A percentile compares a stretch with the other conserved stretches of the same genome.
Conservation (phyloP, 129 eudicot species). For the Artemisia annua region DNA sequence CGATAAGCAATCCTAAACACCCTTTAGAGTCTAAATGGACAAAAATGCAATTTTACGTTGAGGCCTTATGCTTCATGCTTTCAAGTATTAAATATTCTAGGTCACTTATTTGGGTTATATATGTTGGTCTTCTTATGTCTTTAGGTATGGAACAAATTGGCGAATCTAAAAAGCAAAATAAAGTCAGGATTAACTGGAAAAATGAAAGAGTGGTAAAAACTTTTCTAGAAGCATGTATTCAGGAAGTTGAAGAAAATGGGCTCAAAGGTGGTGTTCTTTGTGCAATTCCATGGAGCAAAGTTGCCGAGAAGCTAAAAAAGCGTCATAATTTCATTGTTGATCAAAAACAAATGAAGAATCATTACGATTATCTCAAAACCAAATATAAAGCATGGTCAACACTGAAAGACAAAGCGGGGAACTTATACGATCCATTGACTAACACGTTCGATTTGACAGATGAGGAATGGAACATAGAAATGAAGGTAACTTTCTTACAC, state of each 20-base stretch:
- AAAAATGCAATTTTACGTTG: no score
- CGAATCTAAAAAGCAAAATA: conserved; percentile 16
- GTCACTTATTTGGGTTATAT: neutral
- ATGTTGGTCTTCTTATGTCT: neutral
- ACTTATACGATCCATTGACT: conserved; percentile 27
- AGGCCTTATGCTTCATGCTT: no score
- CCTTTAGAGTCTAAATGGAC: no score
- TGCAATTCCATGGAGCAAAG: conserved; percentile 16
- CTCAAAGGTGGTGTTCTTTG: conserved; percentile 9
- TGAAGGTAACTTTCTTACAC: conserved; percentile 20
- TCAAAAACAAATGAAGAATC: conserved; percentile 32
- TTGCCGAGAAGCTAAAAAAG: conserved; percentile 24
- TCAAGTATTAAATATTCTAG: no score
- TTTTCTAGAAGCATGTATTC: conserved; percentile 24
- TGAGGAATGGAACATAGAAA: conserved; percentile 33
- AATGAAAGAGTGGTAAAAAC: conserved; percentile 24
- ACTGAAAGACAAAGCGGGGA: conserved; percentile 18
- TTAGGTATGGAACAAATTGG: conserved; percentile 29
- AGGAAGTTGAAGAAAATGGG: conserved; percentile 17
- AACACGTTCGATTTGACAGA: conserved; percentile 31
- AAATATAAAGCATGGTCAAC: conserved; percentile 34
- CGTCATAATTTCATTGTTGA: conserved; percentile 29
- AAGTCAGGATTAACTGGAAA: conserved; percentile 32
- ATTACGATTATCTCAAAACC: conserved; percentile 29
- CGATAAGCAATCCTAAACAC: no score